These are phyloP conservation scores for Amorphotheca resinae DNA, from an alignment of 495 filamentous ascomycete species.

Conservation along the genomic window DNA sequence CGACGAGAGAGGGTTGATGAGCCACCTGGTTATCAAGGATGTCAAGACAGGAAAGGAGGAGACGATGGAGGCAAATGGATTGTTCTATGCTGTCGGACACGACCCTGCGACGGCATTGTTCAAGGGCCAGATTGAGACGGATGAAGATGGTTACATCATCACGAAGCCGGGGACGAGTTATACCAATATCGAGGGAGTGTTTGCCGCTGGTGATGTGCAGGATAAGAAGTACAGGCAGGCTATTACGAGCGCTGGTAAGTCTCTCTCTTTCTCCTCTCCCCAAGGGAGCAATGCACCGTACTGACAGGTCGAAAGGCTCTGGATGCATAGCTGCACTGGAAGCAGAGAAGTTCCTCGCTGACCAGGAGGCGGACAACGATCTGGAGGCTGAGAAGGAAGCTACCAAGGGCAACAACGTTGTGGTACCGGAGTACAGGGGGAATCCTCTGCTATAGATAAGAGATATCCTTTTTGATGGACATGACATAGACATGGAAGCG, in stretches of 20 bases:
- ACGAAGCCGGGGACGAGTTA: slow-evolving; percentile 80
- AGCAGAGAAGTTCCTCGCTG: slow-evolving; percentile 80
- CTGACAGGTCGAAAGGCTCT: slow-evolving; percentile 49
- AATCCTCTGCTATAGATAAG: slow-evolving; percentile 47
- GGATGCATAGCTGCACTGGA: slow-evolving; percentile 93
- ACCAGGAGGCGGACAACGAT: slow-evolving; percentile 44
- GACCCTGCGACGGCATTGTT: slow-evolving; percentile 83
- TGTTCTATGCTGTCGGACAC: slow-evolving; percentile 97
- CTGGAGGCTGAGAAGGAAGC: slow-evolving; percentile 23
- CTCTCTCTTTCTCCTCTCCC: background rate
- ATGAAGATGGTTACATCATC: slow-evolving; percentile 78
- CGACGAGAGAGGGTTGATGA: slow-evolving; percentile 77
- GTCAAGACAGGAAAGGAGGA: slow-evolving; percentile 65
- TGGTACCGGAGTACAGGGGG: slow-evolving; percentile 46
- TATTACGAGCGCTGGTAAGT: slow-evolving; percentile 90
- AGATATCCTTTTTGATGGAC: background rate
- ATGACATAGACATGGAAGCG: no score
- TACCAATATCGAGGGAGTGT: slow-evolving; percentile 85
- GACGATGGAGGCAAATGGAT: slow-evolving; percentile 73
- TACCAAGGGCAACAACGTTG: slow-evolving; percentile 21
- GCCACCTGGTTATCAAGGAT: slow-evolving; percentile 67
- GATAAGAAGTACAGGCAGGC: slow-evolving; percentile 98
- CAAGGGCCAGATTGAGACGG: slow-evolving; percentile 75
- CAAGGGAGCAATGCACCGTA: background rate
- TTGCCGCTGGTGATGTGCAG: slow-evolving; percentile 95